A percentile compares a stretch with the other conserved stretches of the same genome.
Evolutionary conservation across 345 rosid species (phyloP).

Genomic region (Bruguiera parviflora): DNA sequence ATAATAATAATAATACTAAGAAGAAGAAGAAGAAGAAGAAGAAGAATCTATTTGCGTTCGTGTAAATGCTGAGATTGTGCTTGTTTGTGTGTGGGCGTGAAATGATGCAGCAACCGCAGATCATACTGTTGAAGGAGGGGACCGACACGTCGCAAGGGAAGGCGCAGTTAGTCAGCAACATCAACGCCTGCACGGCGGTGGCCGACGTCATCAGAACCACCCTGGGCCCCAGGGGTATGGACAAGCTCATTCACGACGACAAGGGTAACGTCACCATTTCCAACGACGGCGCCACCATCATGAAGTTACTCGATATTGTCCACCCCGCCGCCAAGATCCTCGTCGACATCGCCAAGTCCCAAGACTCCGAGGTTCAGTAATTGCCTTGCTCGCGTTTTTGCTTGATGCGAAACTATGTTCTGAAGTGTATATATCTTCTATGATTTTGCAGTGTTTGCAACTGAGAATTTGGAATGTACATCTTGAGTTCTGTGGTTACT

Average conservation of each 20-base stretch:
- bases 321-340: conserved; percentile 99
- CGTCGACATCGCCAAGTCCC: conserved; percentile 98
- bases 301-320: conserved; percentile 92
- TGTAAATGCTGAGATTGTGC: background rate
- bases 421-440: too few relatives aligned
- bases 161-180: conserved; percentile 92
- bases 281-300: conserved; percentile 96
- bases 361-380: conserved; percentile 72
- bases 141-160: conserved; percentile 97
- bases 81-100: background rate
- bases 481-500: too few relatives aligned
- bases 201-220: conserved; percentile 89
- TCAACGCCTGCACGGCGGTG: conserved; percentile 92
- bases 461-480: too few relatives aligned
- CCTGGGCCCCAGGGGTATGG: conserved; percentile 98
- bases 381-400: too few relatives aligned
- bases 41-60: background rate
- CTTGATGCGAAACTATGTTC: too few relatives aligned
- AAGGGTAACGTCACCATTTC: conserved; percentile 92
- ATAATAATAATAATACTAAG: background rate
- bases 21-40: too few relatives aligned
- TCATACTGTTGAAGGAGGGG: conserved; percentile 96
- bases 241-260: conserved; percentile 95
- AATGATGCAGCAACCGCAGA: conserved; percentile 88
- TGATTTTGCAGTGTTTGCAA: too few relatives aligned